Percentiles rank a stretch among this genome's conserved stretches.
phyloP scores from a whole-genome alignment of 2,329 filamentous ascomycete species.

The Aspergillus pseudotamarii region DNA sequence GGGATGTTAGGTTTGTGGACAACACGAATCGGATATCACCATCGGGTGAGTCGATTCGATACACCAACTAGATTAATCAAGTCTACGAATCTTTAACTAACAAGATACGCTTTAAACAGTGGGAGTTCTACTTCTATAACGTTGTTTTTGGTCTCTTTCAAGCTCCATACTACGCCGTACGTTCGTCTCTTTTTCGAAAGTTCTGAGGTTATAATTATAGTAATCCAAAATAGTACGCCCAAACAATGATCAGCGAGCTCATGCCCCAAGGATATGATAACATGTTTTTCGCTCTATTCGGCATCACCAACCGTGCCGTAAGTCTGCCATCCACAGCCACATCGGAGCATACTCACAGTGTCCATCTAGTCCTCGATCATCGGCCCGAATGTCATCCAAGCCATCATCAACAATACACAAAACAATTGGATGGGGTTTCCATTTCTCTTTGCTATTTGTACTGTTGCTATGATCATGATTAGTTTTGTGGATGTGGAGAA shows the following conservation, averaged over 20 bases:
- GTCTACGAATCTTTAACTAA: background rate
- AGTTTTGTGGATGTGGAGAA: conserved; percentile 46
- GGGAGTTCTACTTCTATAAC: conserved; percentile 50
- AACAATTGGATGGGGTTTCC: conserved; percentile 51
- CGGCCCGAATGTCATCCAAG: conserved; percentile 48
- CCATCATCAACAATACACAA: conserved; percentile 45
- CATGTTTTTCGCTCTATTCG: conserved; percentile 49
- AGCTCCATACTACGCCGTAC: conserved; percentile 46
- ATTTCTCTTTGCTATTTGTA: conserved; percentile 44
- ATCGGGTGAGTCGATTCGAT: conserved; percentile 26
- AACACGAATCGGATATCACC: conserved; percentile 43
- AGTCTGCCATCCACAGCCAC: conserved; percentile 17
- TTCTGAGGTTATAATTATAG: background rate
- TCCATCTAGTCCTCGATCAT: conserved; percentile 44
- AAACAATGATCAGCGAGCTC: conserved; percentile 50
- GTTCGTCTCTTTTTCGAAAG: background rate
- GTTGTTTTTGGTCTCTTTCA: conserved; percentile 47
- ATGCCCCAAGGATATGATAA: conserved; percentile 48
- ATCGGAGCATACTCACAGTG: background rate
- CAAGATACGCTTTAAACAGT: conserved; percentile 19
- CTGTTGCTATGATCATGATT: conserved; percentile 42
- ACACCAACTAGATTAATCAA: background rate
- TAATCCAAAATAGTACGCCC: conserved; percentile 35
- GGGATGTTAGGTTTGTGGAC: conserved; percentile 48
- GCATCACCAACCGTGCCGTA: conserved; percentile 48